Evolutionary conservation across 2,329 filamentous ascomycete genomes (phyloP).

Genomic region (Aureobasidium sp.): DNA sequence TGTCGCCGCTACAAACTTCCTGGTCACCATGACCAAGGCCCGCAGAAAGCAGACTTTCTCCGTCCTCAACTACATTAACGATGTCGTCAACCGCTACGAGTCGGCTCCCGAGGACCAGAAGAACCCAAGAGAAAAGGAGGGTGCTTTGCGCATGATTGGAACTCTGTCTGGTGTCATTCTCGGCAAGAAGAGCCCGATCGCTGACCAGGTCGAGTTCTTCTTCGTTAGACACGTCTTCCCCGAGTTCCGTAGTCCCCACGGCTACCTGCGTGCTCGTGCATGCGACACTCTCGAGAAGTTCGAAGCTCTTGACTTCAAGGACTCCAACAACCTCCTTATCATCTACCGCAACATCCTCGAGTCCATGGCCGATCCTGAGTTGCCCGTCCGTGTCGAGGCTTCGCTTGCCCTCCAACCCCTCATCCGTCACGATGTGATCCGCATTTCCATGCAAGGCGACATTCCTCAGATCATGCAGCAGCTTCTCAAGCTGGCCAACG

Average conservation of each 20-base stretch:
- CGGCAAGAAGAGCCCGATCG: constrained; percentile 96
- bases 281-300: constrained; percentile 99
- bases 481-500: constrained; percentile 90
- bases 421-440: constrained; percentile 90
- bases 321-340: constrained; percentile 86
- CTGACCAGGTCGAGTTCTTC: constrained; percentile 96
- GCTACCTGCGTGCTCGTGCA: constrained; percentile 86
- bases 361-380: constrained; percentile 88
- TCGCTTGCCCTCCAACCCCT: constrained; percentile 90
- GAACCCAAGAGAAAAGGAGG: constrained; percentile 92
- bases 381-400: constrained; percentile 90
- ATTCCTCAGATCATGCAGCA: constrained; percentile 99
- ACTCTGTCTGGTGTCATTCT: constrained; percentile 89
- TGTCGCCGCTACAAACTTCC: constrained; percentile 91
- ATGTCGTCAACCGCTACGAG: constrained; percentile 90
- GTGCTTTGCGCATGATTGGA: constrained; percentile 93
- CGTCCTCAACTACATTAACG: constrained; percentile 90
- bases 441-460: constrained; percentile 91
- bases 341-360: constrained; percentile 97
- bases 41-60: constrained; percentile 94
- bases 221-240: constrained; percentile 97
- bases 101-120: constrained; percentile 77
- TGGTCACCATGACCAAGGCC: constrained; percentile 88
- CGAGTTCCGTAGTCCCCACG: constrained; percentile 87
- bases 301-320: constrained; percentile 93